These are phyloP conservation scores for Scolecobasidium constrictum DNA, from an alignment of 2,329 filamentous ascomycete species.

Conservation along the genomic window DNA sequence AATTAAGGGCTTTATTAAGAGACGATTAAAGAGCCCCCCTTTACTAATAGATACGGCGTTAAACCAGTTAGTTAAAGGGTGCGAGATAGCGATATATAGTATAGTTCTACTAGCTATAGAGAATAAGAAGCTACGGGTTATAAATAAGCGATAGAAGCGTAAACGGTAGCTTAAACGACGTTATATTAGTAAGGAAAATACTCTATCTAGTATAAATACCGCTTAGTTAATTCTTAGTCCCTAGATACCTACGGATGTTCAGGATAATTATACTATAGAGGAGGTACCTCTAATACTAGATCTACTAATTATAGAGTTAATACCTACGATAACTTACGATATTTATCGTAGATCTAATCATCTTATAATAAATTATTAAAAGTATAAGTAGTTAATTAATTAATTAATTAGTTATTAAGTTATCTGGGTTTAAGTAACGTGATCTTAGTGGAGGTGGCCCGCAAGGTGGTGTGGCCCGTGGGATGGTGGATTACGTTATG, in stretches of 20 bases:
- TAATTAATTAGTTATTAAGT: neutral
- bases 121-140: neutral
- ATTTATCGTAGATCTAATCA: neutral
- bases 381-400: slow-evolving; percentile 1
- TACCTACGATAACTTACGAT: neutral
- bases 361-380: neutral
- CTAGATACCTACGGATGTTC: neutral
- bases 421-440: slow-evolving; percentile 1
- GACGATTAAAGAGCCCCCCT: neutral
- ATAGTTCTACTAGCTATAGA: neutral
- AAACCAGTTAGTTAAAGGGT: neutral
- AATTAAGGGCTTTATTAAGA: neutral
- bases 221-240: neutral
- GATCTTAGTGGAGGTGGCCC: too few species aligned
- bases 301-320: neutral
- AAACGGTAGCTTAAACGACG: neutral
- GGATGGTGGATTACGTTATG: too few species aligned
- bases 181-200: neutral
- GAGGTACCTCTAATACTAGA: neutral
- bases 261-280: neutral
- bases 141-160: neutral
- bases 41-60: neutral
- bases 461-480: too few species aligned
- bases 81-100: neutral
- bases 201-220: neutral